These are phyloP conservation scores for Pleomassaria siparia DNA, from an alignment of 2,329 filamentous ascomycete genomes.

Conservation along the genomic window DNA sequence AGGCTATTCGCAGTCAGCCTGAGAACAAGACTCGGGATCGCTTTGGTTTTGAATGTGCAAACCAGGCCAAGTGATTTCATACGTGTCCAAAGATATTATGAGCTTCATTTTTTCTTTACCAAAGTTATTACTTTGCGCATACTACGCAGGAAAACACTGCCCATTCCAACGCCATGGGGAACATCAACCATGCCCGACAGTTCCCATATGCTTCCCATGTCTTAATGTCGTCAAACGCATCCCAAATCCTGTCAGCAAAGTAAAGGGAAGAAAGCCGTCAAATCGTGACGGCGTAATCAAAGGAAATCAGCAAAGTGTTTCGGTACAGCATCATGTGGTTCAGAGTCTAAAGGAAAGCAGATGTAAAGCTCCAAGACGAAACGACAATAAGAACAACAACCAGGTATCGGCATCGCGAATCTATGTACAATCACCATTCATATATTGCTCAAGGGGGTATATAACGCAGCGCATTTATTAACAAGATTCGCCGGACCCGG, in stretches of 20 bases:
- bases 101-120: background rate
- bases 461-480: conserved; percentile 8
- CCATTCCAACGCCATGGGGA: conserved; percentile 10
- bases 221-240: conserved; percentile 1
- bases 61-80: background rate
- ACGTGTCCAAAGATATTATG: background rate
- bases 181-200: conserved; percentile 3
- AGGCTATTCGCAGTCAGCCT: too few relatives aligned
- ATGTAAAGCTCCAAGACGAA: background rate
- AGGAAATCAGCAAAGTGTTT: background rate
- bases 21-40: too few relatives aligned
- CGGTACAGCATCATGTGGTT: background rate
- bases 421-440: conserved; percentile 11
- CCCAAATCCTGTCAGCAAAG: background rate
- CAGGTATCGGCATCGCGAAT: background rate
- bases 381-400: background rate
- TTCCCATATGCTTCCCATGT: conserved; percentile 14
- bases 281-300: background rate
- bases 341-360: background rate
- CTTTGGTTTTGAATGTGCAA: too few relatives aligned
- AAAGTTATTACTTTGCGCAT: too few relatives aligned
- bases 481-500: background rate
- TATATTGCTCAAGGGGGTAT: conserved; percentile 9
- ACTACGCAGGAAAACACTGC: background rate
- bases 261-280: conserved; percentile 1